phyloP scores from a whole-genome alignment of 768 basidiomycete genomes.

The Baorangia bicolor region DNA sequence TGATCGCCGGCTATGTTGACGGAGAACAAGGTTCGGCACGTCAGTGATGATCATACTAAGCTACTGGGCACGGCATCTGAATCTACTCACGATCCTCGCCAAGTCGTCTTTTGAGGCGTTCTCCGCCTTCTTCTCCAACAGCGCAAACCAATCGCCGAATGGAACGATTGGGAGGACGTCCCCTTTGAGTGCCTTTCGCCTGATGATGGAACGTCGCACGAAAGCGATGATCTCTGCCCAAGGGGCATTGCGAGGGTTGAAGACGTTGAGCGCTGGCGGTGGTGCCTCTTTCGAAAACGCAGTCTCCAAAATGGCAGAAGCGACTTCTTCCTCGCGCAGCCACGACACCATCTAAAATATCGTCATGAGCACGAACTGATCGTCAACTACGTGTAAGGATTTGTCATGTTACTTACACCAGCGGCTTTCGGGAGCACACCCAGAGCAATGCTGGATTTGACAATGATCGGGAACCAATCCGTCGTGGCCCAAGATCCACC shows the following conservation, averaged over 20 bases:
- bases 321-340: constrained; percentile 43
- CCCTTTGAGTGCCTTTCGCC: constrained; percentile 1
- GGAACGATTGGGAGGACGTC: constrained; percentile 32
- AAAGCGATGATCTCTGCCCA: constrained; percentile 33
- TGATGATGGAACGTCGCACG: constrained; percentile 21
- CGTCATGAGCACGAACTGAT: background rate
- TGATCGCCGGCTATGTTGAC: constrained; percentile 34
- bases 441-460: constrained; percentile 33
- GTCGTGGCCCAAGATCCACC: constrained; percentile 43
- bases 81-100: constrained; percentile 31
- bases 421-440: constrained; percentile 29
- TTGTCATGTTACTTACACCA: constrained; percentile 33
- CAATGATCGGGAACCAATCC: constrained; percentile 48
- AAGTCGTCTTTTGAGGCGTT: constrained; percentile 27
- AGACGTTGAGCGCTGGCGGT: constrained; percentile 34
- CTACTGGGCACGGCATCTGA: no score
- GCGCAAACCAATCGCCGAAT: constrained; percentile 35
- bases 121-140: constrained; percentile 23
- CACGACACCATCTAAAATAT: constrained; percentile 40
- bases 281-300: constrained; percentile 17
- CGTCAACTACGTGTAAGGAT: no score
- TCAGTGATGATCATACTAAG: background rate
- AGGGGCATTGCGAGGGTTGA: constrained; percentile 37
- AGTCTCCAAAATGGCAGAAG: constrained; percentile 32
- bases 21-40: no score